These are phyloP conservation scores for Lipomyces starkeyi DNA, from an alignment of 805 yeast genomes.

Conservation along the genomic window DNA sequence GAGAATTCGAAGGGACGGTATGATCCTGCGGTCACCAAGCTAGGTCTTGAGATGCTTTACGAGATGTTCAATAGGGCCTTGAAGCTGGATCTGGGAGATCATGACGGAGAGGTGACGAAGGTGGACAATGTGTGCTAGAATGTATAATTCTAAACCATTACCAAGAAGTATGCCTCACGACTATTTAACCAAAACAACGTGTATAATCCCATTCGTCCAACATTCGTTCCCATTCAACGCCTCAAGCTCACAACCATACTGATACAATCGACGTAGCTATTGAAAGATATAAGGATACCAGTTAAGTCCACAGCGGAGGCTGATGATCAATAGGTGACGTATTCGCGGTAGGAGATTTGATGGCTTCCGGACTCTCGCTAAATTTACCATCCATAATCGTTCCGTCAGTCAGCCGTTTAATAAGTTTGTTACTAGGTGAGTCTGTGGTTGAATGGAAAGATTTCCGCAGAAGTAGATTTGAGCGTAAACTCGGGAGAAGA, in stretches of 20 bases:
- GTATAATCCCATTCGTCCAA: neutral
- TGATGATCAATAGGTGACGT: conserved; percentile 20
- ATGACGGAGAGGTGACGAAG: conserved; percentile 56
- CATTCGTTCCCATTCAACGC: neutral
- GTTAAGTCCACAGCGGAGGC: conserved; percentile 11
- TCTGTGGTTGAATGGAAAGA: conserved; percentile 19
- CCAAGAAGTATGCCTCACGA: neutral
- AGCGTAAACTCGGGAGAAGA: conserved; percentile 40
- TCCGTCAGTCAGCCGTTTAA: conserved; percentile 27
- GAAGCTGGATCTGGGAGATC: conserved; percentile 69
- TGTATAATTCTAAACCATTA: neutral
- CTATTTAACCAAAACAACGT: neutral
- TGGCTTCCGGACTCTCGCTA: conserved; percentile 30
- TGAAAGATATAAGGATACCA: neutral
- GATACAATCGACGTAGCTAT: neutral
- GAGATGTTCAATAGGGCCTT: conserved; percentile 75
- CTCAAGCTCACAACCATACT: neutral
- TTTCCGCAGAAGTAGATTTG: conserved; percentile 10
- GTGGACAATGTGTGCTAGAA: conserved; percentile 69
- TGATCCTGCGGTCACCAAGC: conserved; percentile 75
- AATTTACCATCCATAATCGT: conserved; percentile 35
- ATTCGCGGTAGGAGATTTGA: conserved; percentile 26
- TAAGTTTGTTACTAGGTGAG: conserved; percentile 11
- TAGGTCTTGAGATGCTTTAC: conserved; percentile 68
- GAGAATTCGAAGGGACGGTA: conserved; percentile 80